These are phyloP conservation scores for Trypanosoma melophagium DNA, from an alignment of 208 protist genomes.

Conservation along the genomic window DNA sequence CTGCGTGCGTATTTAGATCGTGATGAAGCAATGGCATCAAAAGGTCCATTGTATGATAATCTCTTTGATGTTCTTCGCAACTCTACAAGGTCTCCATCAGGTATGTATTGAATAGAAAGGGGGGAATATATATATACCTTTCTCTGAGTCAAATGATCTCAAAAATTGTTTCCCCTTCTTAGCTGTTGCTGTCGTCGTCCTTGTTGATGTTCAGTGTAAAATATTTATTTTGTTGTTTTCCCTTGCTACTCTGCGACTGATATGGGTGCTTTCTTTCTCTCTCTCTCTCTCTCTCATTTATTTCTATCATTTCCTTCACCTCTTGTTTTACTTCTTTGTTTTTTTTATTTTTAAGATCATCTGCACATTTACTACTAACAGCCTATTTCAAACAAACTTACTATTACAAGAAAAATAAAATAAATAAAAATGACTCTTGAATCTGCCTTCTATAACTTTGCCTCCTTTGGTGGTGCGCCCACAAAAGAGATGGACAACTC, in stretches of 20 bases:
- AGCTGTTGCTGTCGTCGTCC: too few relatives aligned
- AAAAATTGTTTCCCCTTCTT: too few relatives aligned
- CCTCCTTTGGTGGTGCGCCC: constrained; percentile 81
- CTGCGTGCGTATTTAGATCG: constrained; percentile 15
- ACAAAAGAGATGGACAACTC: constrained; percentile 90
- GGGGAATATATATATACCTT: too few relatives aligned
- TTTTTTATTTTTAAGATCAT: constrained; percentile 8
- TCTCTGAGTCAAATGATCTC: too few relatives aligned
- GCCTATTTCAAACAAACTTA: background rate
- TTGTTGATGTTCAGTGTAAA: too few relatives aligned
- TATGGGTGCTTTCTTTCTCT: too few relatives aligned
- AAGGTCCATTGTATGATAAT: background rate
- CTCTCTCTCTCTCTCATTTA: background rate
- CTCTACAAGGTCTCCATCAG: too few relatives aligned
- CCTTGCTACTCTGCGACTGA: too few relatives aligned
- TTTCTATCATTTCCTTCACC: background rate
- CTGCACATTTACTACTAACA: constrained; percentile 1
- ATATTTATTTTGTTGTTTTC: too few relatives aligned
- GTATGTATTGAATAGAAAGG: too few relatives aligned
- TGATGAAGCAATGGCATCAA: constrained; percentile 3
- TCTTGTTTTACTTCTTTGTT: constrained; percentile 14
- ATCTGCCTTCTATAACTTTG: constrained; percentile 78
- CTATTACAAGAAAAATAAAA: constrained; percentile 6
- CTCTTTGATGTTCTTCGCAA: too few relatives aligned
- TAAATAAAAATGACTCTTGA: constrained; percentile 38